Conservation (phyloP, 768 basidiomycete species). For the Termitomyces sp. region DNA sequence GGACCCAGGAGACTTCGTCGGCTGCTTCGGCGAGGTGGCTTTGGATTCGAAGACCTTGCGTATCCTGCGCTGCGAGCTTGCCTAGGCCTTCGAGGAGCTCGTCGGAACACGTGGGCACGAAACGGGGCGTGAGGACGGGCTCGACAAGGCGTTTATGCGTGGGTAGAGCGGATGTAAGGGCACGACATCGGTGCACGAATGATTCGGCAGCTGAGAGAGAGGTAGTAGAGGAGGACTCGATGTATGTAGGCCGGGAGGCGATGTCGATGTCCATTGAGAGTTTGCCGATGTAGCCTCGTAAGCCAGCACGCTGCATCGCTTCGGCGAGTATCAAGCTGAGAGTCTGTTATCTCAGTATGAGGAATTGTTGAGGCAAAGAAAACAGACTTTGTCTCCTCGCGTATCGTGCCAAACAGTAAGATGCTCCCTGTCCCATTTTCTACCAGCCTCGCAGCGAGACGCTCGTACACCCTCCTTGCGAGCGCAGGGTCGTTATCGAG, state of each 20-base stretch:
- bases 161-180: constrained; percentile 38
- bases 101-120: constrained; percentile 85
- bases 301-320: constrained; percentile 65
- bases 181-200: constrained; percentile 55
- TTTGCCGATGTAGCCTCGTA: constrained; percentile 86
- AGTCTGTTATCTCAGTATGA: background rate
- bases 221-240: constrained; percentile 52
- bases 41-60: constrained; percentile 57
- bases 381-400: constrained; percentile 75
- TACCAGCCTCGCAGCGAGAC: constrained; percentile 63
- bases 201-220: constrained; percentile 51
- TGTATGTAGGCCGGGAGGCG: constrained; percentile 68
- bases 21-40: constrained; percentile 82
- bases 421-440: constrained; percentile 78
- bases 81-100: constrained; percentile 65
- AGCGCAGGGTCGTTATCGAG: constrained; percentile 62
- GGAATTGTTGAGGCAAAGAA: background rate
- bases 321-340: constrained; percentile 75
- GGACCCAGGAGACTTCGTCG: constrained; percentile 76
- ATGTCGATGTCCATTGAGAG: constrained; percentile 88
- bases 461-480: constrained; percentile 65
- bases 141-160: constrained; percentile 55
- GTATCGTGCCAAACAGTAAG: constrained; percentile 82
- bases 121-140: constrained; percentile 87
- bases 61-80: constrained; percentile 37